These are phyloP conservation scores for Aspergillus sojae DNA, from an alignment of 2,329 filamentous ascomycete species.

Conservation along the genomic window DNA sequence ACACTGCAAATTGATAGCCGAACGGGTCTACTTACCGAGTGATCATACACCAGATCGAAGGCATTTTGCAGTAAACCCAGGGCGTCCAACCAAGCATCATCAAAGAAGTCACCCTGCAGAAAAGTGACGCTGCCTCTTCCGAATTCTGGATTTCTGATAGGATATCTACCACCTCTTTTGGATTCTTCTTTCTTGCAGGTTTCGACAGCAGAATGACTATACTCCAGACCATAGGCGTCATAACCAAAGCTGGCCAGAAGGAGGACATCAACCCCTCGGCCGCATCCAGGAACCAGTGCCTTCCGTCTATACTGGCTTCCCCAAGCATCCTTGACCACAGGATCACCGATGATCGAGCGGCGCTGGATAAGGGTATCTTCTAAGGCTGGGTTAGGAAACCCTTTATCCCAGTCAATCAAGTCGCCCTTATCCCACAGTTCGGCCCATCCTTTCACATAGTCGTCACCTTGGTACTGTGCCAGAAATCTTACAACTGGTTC, in stretches of 20 bases:
- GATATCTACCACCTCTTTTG: not conserved
- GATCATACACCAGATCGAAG: constrained; percentile 9
- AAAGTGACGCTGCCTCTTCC: not conserved
- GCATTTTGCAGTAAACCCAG: not conserved
- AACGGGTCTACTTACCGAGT: not conserved
- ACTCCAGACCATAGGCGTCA: constrained; percentile 8
- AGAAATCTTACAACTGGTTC: not conserved
- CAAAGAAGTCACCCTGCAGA: constrained; percentile 7
- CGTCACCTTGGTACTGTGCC: not conserved
- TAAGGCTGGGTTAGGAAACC: not conserved
- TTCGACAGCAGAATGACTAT: not conserved
- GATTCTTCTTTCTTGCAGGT: not conserved
- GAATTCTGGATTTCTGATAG: not conserved
- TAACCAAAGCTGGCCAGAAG: constrained; percentile 6
- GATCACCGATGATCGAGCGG: not conserved
- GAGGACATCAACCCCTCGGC: constrained; percentile 6
- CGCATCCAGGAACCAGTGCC: constrained; percentile 3
- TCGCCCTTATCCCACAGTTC: not conserved
- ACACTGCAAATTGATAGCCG: not conserved
- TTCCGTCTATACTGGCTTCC: not conserved
- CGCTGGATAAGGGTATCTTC: not conserved
- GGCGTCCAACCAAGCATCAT: not conserved
- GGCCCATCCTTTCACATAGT: not conserved
- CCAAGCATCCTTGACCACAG: not conserved
- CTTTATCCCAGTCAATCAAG: not conserved